Evolutionary conservation across 768 basidiomycete genomes (phyloP), one percentile per base, ranked within the genome.

Genomic region (Lactifluus piperatus): DNA sequence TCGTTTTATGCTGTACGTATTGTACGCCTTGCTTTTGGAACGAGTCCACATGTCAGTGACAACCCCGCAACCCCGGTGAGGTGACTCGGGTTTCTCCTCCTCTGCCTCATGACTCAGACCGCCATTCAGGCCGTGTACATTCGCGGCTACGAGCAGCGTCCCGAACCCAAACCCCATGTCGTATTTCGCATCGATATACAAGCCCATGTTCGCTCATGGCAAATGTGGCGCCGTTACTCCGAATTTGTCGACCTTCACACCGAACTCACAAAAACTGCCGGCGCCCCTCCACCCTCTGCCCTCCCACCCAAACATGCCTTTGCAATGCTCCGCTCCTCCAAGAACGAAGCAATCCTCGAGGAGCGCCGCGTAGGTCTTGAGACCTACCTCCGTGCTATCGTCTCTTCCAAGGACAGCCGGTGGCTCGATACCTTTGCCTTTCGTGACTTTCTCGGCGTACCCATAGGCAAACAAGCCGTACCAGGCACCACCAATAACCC

Each of bases 141-240:
- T 62, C 81, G 79, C 37, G 78, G 77, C 66, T 79, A 82, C 68
- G 88, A 91, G 69, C 83, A 85, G 62, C 83, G 86, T 46, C 68
- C 76, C 2, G 68, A 74, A 41, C 90, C 91, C 64, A 90, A 88
- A 67, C 73, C 83, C n/a, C 91, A 94, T 68, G 79, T 80, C 57
- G 90, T 88, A 66, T 95, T 87, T 74, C 79, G 79, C 62, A 88
- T 95, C 69, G 81, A 86, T 67, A 84, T 97, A 65, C 83, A 88
- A 65, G 92, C 92, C 6, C 84, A 91, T 56, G 89, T 93, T 29
- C 85, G 90, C 61, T 86, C 91, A 69, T 97, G 94, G 94, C 83
- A 87, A 57, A 89, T 97, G 79, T 90, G 88, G 84, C 79, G 88
- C 58, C 88, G 95, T 51, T 98, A 97, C 75, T 94, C 91, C 44